A percentile compares a stretch with the other conserved stretches of the same genome.
These are phyloP conservation scores for Chlorella sorokiniana DNA, from an alignment of 139 green algal species.

Conservation along the genomic window DNA sequence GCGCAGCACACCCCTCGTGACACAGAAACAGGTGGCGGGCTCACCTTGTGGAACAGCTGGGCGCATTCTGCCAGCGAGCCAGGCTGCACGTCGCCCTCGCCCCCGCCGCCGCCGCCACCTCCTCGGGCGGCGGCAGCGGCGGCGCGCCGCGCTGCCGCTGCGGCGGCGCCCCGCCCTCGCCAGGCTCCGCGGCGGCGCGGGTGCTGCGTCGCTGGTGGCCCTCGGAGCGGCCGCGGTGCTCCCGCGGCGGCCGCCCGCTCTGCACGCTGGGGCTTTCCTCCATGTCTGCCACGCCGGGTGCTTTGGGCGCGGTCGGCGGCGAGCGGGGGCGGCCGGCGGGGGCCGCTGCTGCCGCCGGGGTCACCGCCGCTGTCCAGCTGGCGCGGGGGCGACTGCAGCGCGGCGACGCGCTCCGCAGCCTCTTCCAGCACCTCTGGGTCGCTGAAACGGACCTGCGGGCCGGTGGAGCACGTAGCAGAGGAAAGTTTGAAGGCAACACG, in stretches of 20 bases:
- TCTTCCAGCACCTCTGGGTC: not conserved
- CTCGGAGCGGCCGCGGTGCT: not conserved
- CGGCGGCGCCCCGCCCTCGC: not conserved
- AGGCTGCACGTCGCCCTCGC: not conserved
- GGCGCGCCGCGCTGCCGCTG: not conserved
- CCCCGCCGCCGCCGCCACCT: not conserved
- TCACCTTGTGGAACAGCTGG: constrained; percentile 20
- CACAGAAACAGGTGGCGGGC: not conserved
- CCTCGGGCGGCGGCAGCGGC: not conserved
- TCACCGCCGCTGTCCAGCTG: not conserved
- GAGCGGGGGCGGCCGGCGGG: constrained; percentile 6
- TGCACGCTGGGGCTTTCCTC: not conserved
- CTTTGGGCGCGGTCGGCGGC: not conserved
- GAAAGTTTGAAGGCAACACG: no score
- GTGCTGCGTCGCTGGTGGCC: not conserved
- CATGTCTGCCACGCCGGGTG: not conserved
- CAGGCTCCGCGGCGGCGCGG: not conserved
- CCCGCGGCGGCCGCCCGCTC: not conserved
- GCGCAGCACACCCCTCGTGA: not conserved
- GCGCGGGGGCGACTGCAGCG: not conserved
- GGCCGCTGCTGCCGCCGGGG: no score
- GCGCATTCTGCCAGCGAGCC: constrained; percentile 26
- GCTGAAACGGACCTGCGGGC: constrained; percentile 25
- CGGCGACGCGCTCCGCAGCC: not conserved
- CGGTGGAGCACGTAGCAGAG: not conserved